Base-by-base conservation (phyloP, 495 filamentous ascomycete species). In the Neurospora terricola region DNA sequence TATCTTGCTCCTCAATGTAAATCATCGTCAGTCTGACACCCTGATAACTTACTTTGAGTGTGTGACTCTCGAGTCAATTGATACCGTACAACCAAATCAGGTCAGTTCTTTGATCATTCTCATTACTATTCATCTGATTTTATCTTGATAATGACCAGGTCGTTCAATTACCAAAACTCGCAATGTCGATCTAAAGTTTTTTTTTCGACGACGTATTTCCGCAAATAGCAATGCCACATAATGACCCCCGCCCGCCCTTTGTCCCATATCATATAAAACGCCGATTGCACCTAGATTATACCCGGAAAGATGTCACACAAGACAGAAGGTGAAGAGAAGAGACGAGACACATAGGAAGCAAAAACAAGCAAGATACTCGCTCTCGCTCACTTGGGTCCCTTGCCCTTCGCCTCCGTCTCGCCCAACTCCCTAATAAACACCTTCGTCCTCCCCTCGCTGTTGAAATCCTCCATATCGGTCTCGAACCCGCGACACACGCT, bases 401-500 rank as follows among this genome's bases (percentile, higher is more conserved):
- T 99, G 2, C 91, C 92, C 81, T 94, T 93, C 1, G 94, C 94
- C 83, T 99, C 96, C 5, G 87, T 92, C 82, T 96, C 93, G 7
- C 88, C 88, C 72, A 99, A 82, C 83, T 95, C 93, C 73, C 94
- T 84, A 4, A 99, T 86, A 77, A 91, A 91, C 36, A 99, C 86
- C 81, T 90, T 91, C 3, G 94, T 89, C 34, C 85, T 83, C 0
- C 94, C 93, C 74, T 90, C 89, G 18, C 90, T 86, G 73, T 74
- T 85, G 73, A 91, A 89, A 23, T 93, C 90, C 69, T 96, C 92
- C 82, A 91, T 91, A 2, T 93, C 95, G 75, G 94, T 92, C 84
- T 98, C 96, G 79, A 97, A 98, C 1, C 95, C 94, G 0, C 93
- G 94, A 77, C 93, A 96, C 38, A 93, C 87, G 18, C 87, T 96